A percentile compares a stretch with the other conserved stretches of the same genome.
phyloP scores from a whole-genome alignment of 768 basidiomycete species.

The Auricularia cornea region DNA sequence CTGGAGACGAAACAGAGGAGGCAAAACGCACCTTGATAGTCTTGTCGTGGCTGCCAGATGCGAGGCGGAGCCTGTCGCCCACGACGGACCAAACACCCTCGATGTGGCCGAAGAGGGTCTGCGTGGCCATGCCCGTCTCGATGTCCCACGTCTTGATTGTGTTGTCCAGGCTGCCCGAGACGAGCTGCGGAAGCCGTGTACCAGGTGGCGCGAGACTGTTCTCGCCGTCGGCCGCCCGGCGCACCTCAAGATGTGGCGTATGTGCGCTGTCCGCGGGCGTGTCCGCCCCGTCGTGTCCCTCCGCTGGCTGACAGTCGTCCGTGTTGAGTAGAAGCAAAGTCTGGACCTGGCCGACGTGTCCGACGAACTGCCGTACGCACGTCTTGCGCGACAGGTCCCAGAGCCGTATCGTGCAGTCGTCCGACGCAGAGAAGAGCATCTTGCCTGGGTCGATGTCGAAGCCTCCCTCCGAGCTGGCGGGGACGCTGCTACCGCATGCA shows the following conservation, averaged over 20 bases:
- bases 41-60: slow-evolving; percentile 89
- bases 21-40: slow-evolving; percentile 77
- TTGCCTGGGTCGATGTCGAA: slow-evolving; percentile 67
- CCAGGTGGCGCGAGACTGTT: background rate
- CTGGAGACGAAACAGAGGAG: background rate
- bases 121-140: slow-evolving; percentile 64
- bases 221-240: background rate
- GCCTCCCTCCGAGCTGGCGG: slow-evolving; percentile 8
- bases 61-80: slow-evolving; percentile 82
- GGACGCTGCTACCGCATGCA: background rate
- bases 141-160: slow-evolving; percentile 96
- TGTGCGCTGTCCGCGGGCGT: slow-evolving; percentile 6
- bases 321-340: slow-evolving; percentile 71
- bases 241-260: slow-evolving; percentile 4
- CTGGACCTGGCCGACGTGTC: slow-evolving; percentile 94
- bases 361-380: slow-evolving; percentile 76
- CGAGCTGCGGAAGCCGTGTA: slow-evolving; percentile 48
- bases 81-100: slow-evolving; percentile 98
- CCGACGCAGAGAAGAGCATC: slow-evolving; percentile 95
- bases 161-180: slow-evolving; percentile 89
- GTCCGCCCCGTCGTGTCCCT: slow-evolving; percentile 18
- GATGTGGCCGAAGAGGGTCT: slow-evolving; percentile 93
- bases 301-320: slow-evolving; percentile 30
- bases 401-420: slow-evolving; percentile 86
- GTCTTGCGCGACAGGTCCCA: slow-evolving; percentile 83